A percentile compares a stretch with the other conserved stretches of the same genome.
These are phyloP conservation scores for Coccomyxa subellipsoidea DNA, from an alignment of 163 green algal genomes.

Conservation along the genomic window DNA sequence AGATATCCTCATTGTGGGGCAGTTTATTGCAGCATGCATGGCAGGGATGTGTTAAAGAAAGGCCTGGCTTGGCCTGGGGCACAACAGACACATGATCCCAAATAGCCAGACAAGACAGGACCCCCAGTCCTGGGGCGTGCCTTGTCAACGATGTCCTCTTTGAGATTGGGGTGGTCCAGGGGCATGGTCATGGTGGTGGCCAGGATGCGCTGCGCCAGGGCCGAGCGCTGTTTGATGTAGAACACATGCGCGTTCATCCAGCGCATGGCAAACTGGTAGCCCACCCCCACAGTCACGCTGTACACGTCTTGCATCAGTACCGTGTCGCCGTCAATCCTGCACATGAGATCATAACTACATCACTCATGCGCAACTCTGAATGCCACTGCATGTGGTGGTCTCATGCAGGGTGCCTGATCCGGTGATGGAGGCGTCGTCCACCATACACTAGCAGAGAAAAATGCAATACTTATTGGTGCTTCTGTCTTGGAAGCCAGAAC, in stretches of 20 bases:
- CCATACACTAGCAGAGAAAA: too few relatives aligned
- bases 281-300: conserved; percentile 10
- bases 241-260: conserved; percentile 25
- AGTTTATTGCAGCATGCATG: too few relatives aligned
- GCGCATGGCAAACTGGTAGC: conserved; percentile 22
- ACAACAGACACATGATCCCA: not conserved
- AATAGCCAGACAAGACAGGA: not conserved
- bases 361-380: too few relatives aligned
- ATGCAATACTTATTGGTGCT: too few relatives aligned
- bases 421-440: too few relatives aligned
- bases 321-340: conserved; percentile 17
- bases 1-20: too few relatives aligned
- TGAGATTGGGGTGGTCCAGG: not conserved
- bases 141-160: not conserved
- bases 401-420: too few relatives aligned
- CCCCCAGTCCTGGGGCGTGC: not conserved
- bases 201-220: conserved; percentile 15
- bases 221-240: conserved; percentile 14
- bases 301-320: conserved; percentile 17
- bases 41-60: too few relatives aligned
- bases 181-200: not conserved
- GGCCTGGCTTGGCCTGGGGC: not conserved
- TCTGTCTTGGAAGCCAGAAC: too few relatives aligned
- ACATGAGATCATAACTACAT: too few relatives aligned
- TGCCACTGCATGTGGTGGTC: too few relatives aligned